Percentiles rank a stretch among this genome's conserved stretches.
phyloP scores from a whole-genome alignment of 371 early-diverging fungal genomes.

The Fennellomyces sp. region DNA sequence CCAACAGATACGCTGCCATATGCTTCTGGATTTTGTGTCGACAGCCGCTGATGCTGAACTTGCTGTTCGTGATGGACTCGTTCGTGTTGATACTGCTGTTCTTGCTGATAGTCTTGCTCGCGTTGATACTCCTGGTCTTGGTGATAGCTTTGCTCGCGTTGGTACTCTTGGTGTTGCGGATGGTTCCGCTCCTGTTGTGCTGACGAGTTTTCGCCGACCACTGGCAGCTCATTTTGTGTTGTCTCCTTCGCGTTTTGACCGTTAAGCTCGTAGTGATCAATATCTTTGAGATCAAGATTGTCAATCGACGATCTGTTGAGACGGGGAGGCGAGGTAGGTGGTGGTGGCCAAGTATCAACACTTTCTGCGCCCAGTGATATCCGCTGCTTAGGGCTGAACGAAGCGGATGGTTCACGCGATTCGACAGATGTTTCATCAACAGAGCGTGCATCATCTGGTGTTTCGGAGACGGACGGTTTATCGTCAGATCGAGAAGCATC shows the following conservation, averaged over 20 bases:
- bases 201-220: too few species aligned
- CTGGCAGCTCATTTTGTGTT: too few species aligned
- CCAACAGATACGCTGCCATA: slow-evolving; percentile 7
- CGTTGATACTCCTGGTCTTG: not conserved
- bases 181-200: not conserved
- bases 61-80: not conserved
- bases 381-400: slow-evolving; percentile 17
- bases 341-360: slow-evolving; percentile 24
- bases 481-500: slow-evolving; percentile 5
- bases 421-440: slow-evolving; percentile 9
- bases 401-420: slow-evolving; percentile 15
- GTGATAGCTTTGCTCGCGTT: not conserved
- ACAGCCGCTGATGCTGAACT: not conserved
- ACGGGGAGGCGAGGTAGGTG: not conserved
- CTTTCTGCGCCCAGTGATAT: slow-evolving; percentile 18
- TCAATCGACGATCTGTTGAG: not conserved
- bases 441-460: not conserved
- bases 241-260: not conserved
- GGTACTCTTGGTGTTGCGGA: not conserved
- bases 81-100: not conserved
- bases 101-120: not conserved
- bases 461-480: not conserved
- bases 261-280: not conserved
- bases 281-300: not conserved
- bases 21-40: not conserved